These are phyloP conservation scores for Trichosanthes cucumerina DNA, from an alignment of 306 rosid genomes.

Conservation along the genomic window DNA sequence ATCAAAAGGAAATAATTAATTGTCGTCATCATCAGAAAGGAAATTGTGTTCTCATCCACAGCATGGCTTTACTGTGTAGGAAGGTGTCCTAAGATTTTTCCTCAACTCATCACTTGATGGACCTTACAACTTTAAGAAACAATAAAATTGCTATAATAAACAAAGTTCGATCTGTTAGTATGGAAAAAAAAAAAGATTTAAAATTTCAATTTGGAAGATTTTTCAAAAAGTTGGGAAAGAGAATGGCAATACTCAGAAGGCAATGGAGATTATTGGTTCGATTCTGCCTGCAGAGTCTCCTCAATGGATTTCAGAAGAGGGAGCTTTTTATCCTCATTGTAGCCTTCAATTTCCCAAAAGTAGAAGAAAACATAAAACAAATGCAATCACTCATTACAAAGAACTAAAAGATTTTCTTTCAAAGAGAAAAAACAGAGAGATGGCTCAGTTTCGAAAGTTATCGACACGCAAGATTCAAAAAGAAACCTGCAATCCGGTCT, in stretches of 20 bases:
- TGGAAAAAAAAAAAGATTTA: too few relatives aligned
- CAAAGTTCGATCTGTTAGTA: neutral
- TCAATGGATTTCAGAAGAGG: conserved; percentile 20
- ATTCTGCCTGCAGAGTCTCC: conserved; percentile 18
- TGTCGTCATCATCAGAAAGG: conserved; percentile 13
- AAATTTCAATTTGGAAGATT: neutral
- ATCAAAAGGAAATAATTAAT: too few relatives aligned
- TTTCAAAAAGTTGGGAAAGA: neutral
- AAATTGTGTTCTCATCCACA: conserved; percentile 18
- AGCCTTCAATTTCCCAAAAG: neutral
- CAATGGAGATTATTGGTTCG: conserved; percentile 12
- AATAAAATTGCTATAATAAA: too few relatives aligned
- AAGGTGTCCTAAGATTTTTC: conserved; percentile 25
- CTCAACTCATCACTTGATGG: conserved; percentile 11
- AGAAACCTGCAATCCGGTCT: conserved; percentile 14
- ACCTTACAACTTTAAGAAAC: neutral
- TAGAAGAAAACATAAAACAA: neutral
- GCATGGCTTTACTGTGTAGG: conserved; percentile 13
- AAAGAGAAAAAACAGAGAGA: neutral
- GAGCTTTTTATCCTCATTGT: conserved; percentile 19
- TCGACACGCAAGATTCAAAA: conserved; percentile 14
- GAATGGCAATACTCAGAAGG: conserved; percentile 12
- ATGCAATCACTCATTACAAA: neutral
- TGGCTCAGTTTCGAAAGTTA: conserved; percentile 4
- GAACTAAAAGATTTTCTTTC: too few relatives aligned